phyloP scores from a whole-genome alignment of 129 eudicot species.

The Apium graveolens region DNA sequence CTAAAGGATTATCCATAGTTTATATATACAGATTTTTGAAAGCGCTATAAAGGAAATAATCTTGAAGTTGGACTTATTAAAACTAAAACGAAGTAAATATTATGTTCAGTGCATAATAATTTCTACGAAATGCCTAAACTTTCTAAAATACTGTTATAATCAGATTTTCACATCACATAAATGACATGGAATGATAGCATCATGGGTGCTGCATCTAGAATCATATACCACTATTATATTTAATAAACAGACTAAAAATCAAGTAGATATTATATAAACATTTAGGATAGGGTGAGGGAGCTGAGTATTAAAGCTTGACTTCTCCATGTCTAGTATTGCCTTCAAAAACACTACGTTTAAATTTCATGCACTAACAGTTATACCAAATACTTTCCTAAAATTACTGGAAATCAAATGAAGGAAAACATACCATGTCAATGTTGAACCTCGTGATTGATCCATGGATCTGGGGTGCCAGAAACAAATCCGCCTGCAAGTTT shows the following conservation, averaged over 20 bases:
- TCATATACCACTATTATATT: neutral
- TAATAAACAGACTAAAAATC: neutral
- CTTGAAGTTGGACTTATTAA: neutral
- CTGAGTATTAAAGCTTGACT: neutral
- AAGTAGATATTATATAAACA: neutral
- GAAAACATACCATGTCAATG: constrained; percentile 50
- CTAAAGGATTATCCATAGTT: neutral
- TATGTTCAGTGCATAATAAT: neutral
- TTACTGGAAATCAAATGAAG: neutral
- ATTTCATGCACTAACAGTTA: neutral
- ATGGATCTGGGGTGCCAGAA: constrained; percentile 72
- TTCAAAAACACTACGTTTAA: neutral
- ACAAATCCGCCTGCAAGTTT: constrained; percentile 65
- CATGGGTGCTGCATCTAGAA: neutral
- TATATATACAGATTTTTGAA: neutral
- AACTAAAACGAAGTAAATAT: neutral
- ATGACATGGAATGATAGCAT: neutral
- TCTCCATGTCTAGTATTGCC: neutral
- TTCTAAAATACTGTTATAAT: neutral
- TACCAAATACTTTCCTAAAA: neutral
- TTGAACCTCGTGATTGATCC: constrained; percentile 44
- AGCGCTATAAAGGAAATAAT: neutral
- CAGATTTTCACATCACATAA: neutral
- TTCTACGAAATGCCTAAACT: neutral
- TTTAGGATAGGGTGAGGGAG: neutral